These are phyloP conservation scores for Thymus mandschuricus DNA, from an alignment of 257 asterid species.

Conservation along the genomic window DNA sequence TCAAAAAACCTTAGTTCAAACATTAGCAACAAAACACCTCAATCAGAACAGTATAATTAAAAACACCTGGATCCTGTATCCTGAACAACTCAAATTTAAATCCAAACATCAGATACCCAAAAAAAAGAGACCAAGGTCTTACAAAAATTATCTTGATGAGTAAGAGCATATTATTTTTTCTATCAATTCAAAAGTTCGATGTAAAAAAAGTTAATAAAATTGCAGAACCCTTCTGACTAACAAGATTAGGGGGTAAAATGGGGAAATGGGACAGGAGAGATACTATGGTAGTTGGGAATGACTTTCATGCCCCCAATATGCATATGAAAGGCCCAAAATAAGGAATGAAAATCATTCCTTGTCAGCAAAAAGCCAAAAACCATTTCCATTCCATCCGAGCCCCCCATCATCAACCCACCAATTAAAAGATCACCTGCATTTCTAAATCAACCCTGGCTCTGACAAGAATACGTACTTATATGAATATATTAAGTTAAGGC, in stretches of 20 bases:
- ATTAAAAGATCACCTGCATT: constrained; percentile 8
- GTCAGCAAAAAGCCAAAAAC: neutral
- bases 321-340: neutral
- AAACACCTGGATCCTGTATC: constrained; percentile 7
- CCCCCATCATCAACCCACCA: constrained; percentile 6
- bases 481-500: neutral
- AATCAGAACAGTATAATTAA: neutral
- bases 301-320: neutral
- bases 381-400: neutral
- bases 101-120: neutral
- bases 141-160: neutral
- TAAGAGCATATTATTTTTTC: constrained; percentile 5
- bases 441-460: constrained; percentile 16
- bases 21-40: constrained; percentile 8
- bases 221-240: constrained; percentile 9
- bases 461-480: constrained; percentile 4
- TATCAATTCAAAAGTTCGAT: neutral
- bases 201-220: constrained; percentile 17
- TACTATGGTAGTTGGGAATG: neutral
- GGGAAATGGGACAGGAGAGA: neutral
- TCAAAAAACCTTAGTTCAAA: constrained; percentile 18
- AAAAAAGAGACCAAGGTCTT: neutral
- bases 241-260: neutral
- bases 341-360: neutral
- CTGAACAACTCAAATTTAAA: constrained; percentile 18